Evolutionary conservation across 192 early-diverging fungal species (phyloP).

Genomic region (Linnemannia elongata): DNA sequence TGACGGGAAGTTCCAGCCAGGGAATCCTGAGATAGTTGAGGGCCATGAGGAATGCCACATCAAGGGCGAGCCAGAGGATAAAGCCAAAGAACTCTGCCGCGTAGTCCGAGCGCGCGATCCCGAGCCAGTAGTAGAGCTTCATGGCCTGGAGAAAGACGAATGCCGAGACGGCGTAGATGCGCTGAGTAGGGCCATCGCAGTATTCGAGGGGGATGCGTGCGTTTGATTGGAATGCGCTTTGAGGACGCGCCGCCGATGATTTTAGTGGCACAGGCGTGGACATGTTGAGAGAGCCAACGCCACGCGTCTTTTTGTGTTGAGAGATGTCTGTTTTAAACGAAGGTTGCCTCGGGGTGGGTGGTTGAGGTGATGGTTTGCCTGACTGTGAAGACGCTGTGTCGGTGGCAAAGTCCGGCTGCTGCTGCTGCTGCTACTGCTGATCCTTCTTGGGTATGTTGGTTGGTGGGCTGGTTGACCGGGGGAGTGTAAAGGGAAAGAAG

Average conservation of each 20-base stretch:
- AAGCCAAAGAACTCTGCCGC: constrained; percentile 55
- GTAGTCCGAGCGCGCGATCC: constrained; percentile 42
- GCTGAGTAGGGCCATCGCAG: constrained; percentile 59
- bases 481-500: too few relatives aligned
- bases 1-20: constrained; percentile 62
- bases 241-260: constrained; percentile 28
- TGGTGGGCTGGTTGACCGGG: too few relatives aligned
- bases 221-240: constrained; percentile 39
- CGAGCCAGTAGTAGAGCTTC: constrained; percentile 51
- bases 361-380: neutral
- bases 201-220: constrained; percentile 48
- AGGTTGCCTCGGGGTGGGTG: neutral
- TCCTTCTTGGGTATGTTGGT: too few relatives aligned
- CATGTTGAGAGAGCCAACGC: constrained; percentile 14
- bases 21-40: constrained; percentile 61
- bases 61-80: constrained; percentile 57
- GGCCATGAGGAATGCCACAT: constrained; percentile 49
- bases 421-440: too few relatives aligned
- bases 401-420: too few relatives aligned
- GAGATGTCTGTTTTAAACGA: neutral
- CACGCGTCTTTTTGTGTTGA: neutral
- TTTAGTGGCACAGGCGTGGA: constrained; percentile 39
- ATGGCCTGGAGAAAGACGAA: constrained; percentile 59
- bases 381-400: too few relatives aligned
- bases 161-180: constrained; percentile 52